Evolutionary conservation across 2,329 filamentous ascomycete genomes (phyloP).

Genomic region (Calonectria honghensis): DNA sequence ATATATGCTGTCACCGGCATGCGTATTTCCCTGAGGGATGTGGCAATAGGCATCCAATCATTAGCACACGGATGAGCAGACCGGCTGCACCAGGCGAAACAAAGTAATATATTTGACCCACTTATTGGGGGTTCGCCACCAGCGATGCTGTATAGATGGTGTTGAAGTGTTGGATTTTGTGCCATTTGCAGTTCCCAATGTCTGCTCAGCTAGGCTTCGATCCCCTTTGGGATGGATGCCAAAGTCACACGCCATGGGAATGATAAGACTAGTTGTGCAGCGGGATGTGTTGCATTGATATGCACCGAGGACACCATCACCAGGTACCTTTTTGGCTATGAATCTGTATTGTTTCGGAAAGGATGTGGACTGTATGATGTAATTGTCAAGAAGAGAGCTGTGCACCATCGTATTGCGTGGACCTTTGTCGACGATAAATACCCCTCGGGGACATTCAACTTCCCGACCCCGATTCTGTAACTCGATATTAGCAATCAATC

Average conservation of each 20-base stretch:
- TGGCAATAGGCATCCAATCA: neutral
- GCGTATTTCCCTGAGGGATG: neutral
- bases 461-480: too few species aligned
- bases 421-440: neutral
- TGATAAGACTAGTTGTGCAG: neutral
- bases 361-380: neutral
- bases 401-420: neutral
- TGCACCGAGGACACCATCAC: neutral
- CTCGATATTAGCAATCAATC: too few species aligned
- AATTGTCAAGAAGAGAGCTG: neutral
- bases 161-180: neutral
- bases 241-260: neutral
- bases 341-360: too few species aligned
- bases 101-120: neutral
- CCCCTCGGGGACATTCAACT: too few species aligned
- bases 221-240: neutral
- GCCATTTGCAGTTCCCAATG: neutral
- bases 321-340: too few species aligned
- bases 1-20: neutral
- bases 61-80: neutral
- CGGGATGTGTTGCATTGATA: neutral
- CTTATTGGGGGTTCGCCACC: neutral
- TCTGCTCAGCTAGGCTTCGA: neutral
- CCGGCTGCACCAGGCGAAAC: neutral
- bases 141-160: neutral